Evolutionary conservation across 192 early-diverging fungal genomes (phyloP), one percentile per base, ranked within the genome.

Genomic region (Entomortierella lignicola): DNA sequence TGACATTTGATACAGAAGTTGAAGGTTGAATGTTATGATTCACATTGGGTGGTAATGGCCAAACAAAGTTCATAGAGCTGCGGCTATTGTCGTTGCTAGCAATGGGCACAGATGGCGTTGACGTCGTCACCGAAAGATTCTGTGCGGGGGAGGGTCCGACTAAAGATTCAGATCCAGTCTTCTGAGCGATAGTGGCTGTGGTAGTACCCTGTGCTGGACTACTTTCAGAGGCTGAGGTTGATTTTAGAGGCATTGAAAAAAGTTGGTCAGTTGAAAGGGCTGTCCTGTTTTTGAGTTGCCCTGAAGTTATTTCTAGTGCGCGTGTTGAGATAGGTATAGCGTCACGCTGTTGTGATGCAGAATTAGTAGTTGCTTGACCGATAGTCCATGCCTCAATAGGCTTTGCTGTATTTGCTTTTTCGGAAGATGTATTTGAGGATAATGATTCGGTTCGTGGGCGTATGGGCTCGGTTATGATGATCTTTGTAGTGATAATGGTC

Each of bases 331-430:
- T 58, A 27, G 75, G 75, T 60, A 79, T 63, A 32, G 68, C 63
- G 20, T 77, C 73, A 39, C 73, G 73, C 20, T 55, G 66, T 27
- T 77, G 66, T 11, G 29, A 23, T n/a, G 27, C 42, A 17, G 54
- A 8, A 21, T 61, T 41, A 12, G 37, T 27, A 15, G 66, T 44
- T 5, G 75, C 61, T 21, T 53, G 57, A 10, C 75, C 75, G 41
- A 79, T 79, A 5, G 61, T 70, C 75, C 75, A 79, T 20, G 55
- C 57, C 23, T 79, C 75, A 4, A 79, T 42, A 0, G 75, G 75
- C 12, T 64, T 77, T 20, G 8, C 47, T 4, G 50, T 37, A 18
- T 30, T 12, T 4, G 39, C 23, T 1, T 77, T 48, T 0, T 53
- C 27, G 4, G 26, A 37, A 17, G 17, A 15, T 42, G 54, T 18